Evolutionary conservation across 768 basidiomycete genomes (phyloP), one percentile per base, ranked within the genome.

Genomic region (Pleurotus giganteus): DNA sequence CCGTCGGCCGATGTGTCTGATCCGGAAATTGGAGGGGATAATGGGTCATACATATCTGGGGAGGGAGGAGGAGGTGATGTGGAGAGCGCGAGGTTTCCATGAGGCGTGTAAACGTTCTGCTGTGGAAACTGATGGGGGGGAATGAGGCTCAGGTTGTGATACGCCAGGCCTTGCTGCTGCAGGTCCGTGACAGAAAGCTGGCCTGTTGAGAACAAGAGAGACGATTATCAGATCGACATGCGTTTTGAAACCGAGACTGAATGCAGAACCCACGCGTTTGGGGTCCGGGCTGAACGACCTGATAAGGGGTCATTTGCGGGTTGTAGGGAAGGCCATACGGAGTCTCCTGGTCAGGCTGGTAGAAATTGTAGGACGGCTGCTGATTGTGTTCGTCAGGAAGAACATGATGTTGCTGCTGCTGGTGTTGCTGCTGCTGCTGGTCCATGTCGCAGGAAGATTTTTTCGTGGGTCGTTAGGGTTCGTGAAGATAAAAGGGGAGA

Each of bases 1-100:
- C 87, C 88, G 81, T 91, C 89, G 63, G 79, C 88, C 66, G 90
- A 91, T 68, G 88, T 89, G 74, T 92, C 90, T 74, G 90, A 91
- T 75, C 89, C 89, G 77, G 89, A 91, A 67, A 90, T 78, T 74
- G 87, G 88, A 68, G 90, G 90, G 54, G 89, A 90, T 64, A 91
- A 75, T 68, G 89, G 85, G 75, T 89, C 88, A 72, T 91, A 91
- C 74, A 88, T 81, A 74, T 86, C 81, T 71, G 88, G 83, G 59
- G 86, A 86, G 62, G 85, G 82, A 63, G 85, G 85, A 66, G 89
- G 86, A 66, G 90, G 87, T 62, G 89, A 84, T 64, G 78, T 75
- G 71, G 83, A 74, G 69, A 86, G 72, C 55, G 78, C 82, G 76
- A 86, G 75, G 67, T 66, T 69, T 64, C 71, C 63, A 79, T 84